Evolutionary conservation across 2,329 filamentous ascomycete species (phyloP).

Genomic region (Helicocarpus griseus): DNA sequence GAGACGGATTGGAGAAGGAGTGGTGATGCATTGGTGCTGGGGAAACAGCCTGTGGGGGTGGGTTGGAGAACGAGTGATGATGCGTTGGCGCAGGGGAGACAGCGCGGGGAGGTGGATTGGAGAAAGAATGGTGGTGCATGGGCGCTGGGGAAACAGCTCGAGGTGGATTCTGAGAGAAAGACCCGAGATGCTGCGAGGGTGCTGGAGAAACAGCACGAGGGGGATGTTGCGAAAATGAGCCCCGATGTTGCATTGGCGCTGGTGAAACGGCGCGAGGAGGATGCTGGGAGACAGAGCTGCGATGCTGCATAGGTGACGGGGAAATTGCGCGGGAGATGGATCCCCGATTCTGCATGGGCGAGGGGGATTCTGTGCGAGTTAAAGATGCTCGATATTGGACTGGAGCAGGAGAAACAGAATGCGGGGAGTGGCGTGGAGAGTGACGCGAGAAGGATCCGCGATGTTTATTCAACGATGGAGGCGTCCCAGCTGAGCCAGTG

Average conservation of each 20-base stretch:
- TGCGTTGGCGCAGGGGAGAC: not conserved
- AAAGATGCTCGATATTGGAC: conserved; percentile 7
- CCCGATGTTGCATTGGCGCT: conserved; percentile 1
- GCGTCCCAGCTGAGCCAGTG: not conserved
- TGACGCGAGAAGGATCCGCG: conserved; percentile 25
- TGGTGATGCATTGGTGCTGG: too few species aligned
- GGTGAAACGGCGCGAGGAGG: not conserved
- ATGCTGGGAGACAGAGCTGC: not conserved
- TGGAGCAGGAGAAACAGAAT: not conserved
- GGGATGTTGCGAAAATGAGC: conserved; percentile 9
- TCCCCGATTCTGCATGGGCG: not conserved
- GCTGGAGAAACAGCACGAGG: conserved; percentile 2
- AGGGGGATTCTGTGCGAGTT: conserved; percentile 12
- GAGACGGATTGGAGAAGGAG: not conserved
- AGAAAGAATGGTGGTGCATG: conserved; percentile 8
- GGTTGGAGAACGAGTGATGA: too few species aligned
- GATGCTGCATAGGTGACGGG: conserved; percentile 6
- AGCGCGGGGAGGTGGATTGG: conserved; percentile 5
- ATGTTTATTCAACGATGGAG: conserved; percentile 18
- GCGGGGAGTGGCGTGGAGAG: not conserved
- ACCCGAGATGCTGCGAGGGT: not conserved
- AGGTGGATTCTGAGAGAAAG: too few species aligned
- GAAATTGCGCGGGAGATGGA: conserved; percentile 8
- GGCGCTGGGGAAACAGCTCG: not conserved
- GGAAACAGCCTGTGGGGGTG: too few species aligned